Evolutionary conservation across 225 moss, liverwort and hornwort genomes (phyloP).

Genomic region (Rhytidiadelphus loreus): DNA sequence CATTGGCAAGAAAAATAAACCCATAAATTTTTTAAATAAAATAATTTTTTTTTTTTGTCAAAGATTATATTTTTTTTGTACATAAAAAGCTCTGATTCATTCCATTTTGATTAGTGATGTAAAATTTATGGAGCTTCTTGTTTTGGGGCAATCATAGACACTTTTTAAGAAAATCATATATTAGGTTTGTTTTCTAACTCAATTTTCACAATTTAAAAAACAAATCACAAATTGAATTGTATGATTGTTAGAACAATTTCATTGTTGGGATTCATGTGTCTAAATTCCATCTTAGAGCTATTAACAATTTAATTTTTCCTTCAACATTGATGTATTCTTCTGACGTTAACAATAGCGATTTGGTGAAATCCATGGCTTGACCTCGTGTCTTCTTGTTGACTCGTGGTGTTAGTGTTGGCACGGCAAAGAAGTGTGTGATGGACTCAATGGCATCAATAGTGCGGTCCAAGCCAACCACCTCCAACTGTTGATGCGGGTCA

Average conservation of each 20-base stretch:
- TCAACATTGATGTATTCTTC: no score
- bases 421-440: no score
- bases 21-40: neutral
- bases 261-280: no score
- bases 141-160: neutral
- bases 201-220: neutral
- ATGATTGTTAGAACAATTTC: neutral
- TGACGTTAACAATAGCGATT: no score
- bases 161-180: neutral
- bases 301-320: neutral
- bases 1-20: neutral
- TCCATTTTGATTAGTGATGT: neutral
- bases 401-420: no score
- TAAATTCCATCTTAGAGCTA: neutral
- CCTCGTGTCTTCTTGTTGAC: no score
- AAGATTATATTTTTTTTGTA: neutral
- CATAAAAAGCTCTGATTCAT: neutral
- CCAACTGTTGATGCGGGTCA: no score
- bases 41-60: neutral
- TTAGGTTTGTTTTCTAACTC: rapidly evolving
- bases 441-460: no score
- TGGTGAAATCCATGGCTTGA: no score
- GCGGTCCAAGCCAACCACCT: no score
- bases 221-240: neutral
- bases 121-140: neutral